Evolutionary conservation across 352 stramenopile species (phyloP).

Genomic region (Globisporangium mamillatum): DNA sequence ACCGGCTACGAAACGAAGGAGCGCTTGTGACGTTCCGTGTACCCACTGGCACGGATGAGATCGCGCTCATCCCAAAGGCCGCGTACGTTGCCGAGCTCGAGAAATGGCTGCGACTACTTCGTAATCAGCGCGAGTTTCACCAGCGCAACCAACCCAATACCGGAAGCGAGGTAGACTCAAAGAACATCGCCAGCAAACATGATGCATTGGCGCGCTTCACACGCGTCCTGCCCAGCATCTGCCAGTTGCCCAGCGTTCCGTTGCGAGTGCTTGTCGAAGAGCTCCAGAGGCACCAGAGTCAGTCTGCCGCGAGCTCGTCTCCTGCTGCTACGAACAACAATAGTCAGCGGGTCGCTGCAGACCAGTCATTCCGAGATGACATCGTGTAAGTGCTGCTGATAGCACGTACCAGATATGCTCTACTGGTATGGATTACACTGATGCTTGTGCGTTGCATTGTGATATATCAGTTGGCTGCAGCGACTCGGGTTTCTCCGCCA

Average conservation of each 20-base stretch:
- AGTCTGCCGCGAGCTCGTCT: neutral
- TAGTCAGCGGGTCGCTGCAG: neutral
- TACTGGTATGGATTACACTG: neutral
- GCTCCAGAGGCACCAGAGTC: constrained; percentile 2
- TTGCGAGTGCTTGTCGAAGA: constrained; percentile 10
- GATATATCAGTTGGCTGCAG: constrained; percentile 32
- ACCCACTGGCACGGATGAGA: constrained; percentile 38
- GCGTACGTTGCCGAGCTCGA: constrained; percentile 37
- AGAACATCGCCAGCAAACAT: constrained; percentile 26
- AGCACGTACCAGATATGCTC: neutral
- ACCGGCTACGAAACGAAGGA: constrained; percentile 36
- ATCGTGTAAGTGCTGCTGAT: constrained; percentile 25
- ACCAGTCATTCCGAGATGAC: constrained; percentile 25
- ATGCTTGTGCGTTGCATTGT: neutral
- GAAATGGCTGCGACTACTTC: constrained; percentile 32
- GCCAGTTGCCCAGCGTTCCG: constrained; percentile 7
- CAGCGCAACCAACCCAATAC: neutral
- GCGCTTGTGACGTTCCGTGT: constrained; percentile 51
- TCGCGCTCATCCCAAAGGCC: constrained; percentile 27
- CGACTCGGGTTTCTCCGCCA: constrained; percentile 51
- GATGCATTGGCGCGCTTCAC: constrained; percentile 38
- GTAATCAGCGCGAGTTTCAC: constrained; percentile 24
- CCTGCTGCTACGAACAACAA: neutral
- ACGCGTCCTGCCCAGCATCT: constrained; percentile 10
- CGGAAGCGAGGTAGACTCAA: constrained; percentile 4